phyloP scores from a whole-genome alignment of 2,329 filamentous ascomycete species.

The Penicillium glabrum region DNA sequence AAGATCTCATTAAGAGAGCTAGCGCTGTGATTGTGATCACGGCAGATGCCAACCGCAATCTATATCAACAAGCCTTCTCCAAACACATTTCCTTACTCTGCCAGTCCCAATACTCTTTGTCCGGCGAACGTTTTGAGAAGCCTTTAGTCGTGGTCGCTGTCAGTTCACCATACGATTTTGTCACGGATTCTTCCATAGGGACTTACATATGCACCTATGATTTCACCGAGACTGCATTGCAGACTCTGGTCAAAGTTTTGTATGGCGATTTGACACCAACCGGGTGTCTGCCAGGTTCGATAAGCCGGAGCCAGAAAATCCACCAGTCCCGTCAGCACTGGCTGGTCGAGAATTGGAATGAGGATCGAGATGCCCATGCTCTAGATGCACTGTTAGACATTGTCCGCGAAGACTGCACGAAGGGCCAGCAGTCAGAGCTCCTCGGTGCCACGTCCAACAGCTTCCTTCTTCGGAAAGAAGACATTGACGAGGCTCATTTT shows the following conservation, averaged over 20 bases:
- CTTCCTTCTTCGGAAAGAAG: conserved; percentile 70
- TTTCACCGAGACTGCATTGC: conserved; percentile 89
- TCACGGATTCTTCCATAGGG: conserved; percentile 83
- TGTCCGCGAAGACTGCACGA: conserved; percentile 61
- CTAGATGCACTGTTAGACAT: conserved; percentile 73
- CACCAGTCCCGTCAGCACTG: conserved; percentile 90
- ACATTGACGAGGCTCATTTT: conserved; percentile 79
- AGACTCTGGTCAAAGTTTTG: conserved; percentile 76
- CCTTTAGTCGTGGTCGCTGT: conserved; percentile 88
- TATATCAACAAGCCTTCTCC: conserved; percentile 92
- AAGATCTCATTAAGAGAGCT: conserved; percentile 85
- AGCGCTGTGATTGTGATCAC: conserved; percentile 88
- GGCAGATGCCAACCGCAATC: conserved; percentile 87
- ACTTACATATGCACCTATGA: conserved; percentile 96
- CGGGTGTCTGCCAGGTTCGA: conserved; percentile 65
- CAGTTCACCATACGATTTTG: conserved; percentile 95
- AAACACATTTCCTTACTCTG: conserved; percentile 97
- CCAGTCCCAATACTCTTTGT: conserved; percentile 41
- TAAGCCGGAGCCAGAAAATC: conserved; percentile 83
- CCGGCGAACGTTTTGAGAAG: conserved; percentile 61
- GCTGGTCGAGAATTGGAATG: conserved; percentile 87
- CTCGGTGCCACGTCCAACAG: conserved; percentile 68
- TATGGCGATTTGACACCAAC: conserved; percentile 69
- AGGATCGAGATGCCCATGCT: conserved; percentile 70
- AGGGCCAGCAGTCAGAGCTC: conserved; percentile 68